Evolutionary conservation across 192 early-diverging fungal genomes (phyloP), one percentile per base, ranked within the genome.

Genomic region (Entomortierella chlamydospora): DNA sequence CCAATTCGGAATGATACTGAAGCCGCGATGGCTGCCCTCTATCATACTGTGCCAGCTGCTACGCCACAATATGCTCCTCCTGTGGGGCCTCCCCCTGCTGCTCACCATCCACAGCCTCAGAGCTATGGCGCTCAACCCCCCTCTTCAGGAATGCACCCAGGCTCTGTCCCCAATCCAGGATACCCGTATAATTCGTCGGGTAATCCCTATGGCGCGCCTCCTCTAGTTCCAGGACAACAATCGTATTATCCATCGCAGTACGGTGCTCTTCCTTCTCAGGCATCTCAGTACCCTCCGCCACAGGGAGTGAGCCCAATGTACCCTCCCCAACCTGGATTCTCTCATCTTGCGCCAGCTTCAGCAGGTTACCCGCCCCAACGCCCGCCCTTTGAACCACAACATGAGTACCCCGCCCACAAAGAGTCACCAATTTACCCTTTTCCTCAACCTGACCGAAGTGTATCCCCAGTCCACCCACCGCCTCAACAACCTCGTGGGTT

Each of bases 1-100:
- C 66, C 67, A 1, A 37, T 77, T 18, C 18, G 70, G 20, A 42
- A 49, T 1, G 49, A 64, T 13, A 73, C 70, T 11, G 28, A n/a
- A 17, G 61, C 45, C 1, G 15, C 43, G 8, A n/a, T 43, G 13
- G 58, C n/a, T 20, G 53, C 47, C 12, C 17, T 29, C 22, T 45
- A 34, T 31, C 18, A 6, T 30, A 22, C 37, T 29, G 25, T 43
- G 10, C 29, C 23, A 11, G 18, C 43, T 47, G 57, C 29, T 41
- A 51, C 57, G 25, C 29, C 68, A 34, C 31, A 17, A 6, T 17
- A n/a, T 9, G 54, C 64, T 2, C 15, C 20, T 42, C 61, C 42
- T 20, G n/a, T 10, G 10, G 52, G n/a, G n/a, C n/a, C 23, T 10
- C 23, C 52, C 52, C 15, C 5, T 51, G 50, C 20, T 51, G 8